Percentiles rank a stretch among this genome's conserved stretches.
phyloP scores from a whole-genome alignment of 371 early-diverging fungal species.

The Mortierella sp. region DNA sequence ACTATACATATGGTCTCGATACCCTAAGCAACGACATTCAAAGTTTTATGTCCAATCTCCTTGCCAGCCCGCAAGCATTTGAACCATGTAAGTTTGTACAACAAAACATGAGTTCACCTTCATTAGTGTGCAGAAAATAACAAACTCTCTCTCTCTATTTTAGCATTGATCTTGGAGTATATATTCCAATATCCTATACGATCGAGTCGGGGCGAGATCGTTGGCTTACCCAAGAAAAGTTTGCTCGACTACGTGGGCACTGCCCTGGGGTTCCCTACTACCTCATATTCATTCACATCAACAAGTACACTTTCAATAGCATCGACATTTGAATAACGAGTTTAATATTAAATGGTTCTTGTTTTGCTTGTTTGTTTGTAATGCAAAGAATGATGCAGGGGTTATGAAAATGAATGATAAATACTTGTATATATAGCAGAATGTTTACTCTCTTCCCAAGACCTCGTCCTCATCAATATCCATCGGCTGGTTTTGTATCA shows the following conservation, averaged over 20 bases:
- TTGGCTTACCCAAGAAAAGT: conserved; percentile 22
- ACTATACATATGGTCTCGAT: conserved; percentile 50
- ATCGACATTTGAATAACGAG: background rate
- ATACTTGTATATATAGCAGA: background rate
- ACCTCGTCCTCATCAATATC: background rate
- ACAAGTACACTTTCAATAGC: background rate
- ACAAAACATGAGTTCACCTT: no score
- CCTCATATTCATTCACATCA: background rate
- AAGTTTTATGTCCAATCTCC: conserved; percentile 26
- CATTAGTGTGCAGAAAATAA: no score
- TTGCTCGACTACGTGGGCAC: conserved; percentile 33
- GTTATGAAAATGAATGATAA: background rate
- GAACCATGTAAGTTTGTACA: conserved; percentile 33
- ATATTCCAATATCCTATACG: conserved; percentile 32
- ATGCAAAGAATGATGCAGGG: background rate
- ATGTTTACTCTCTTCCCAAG: background rate
- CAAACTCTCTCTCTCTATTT: no score
- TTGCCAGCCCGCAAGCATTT: background rate
- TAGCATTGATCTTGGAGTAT: conserved; percentile 17
- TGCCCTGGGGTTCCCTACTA: conserved; percentile 27
- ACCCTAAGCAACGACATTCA: conserved; percentile 21
- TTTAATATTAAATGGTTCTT: background rate
- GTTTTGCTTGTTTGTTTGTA: no score
- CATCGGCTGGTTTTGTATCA: background rate
- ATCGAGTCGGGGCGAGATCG: conserved; percentile 18